These are phyloP conservation scores for Hypoxylon sp. DNA, from an alignment of 2,329 filamentous ascomycete species.

Conservation along the genomic window DNA sequence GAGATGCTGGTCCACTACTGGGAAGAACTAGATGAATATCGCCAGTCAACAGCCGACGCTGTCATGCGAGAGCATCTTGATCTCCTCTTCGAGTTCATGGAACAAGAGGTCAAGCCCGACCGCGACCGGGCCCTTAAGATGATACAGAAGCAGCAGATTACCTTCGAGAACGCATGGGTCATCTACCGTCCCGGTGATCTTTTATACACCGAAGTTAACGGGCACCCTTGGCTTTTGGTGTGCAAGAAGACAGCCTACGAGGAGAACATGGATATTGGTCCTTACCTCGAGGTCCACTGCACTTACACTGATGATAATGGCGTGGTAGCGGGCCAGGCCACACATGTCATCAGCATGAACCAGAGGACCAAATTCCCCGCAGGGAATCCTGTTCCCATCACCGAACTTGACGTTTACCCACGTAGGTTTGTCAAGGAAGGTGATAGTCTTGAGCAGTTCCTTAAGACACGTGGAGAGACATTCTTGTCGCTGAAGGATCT, in stretches of 20 bases:
- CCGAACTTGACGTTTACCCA: conserved; percentile 45
- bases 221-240: conserved; percentile 48
- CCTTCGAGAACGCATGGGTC: conserved; percentile 47
- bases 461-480: conserved; percentile 44
- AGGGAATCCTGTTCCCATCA: conserved; percentile 46
- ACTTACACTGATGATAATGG: conserved; percentile 49
- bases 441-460: conserved; percentile 42
- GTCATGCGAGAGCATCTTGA: conserved; percentile 44
- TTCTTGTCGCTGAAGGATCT: conserved; percentile 44
- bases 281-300: conserved; percentile 48
- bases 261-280: conserved; percentile 28
- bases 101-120: conserved; percentile 45
- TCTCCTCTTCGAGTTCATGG: conserved; percentile 51
- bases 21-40: conserved; percentile 48
- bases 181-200: conserved; percentile 50
- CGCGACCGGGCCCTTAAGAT: conserved; percentile 44
- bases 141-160: conserved; percentile 48
- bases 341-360: conserved; percentile 28
- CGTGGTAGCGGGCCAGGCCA: conserved; percentile 38
- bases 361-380: conserved; percentile 47
- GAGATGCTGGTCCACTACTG: conserved; percentile 50
- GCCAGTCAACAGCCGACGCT: conserved; percentile 15
- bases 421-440: conserved; percentile 40
- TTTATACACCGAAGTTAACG: conserved; percentile 46
- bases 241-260: conserved; percentile 49